Conservation (phyloP, 306 rosid genomes). For the Gastrolobium villosum region DNA sequence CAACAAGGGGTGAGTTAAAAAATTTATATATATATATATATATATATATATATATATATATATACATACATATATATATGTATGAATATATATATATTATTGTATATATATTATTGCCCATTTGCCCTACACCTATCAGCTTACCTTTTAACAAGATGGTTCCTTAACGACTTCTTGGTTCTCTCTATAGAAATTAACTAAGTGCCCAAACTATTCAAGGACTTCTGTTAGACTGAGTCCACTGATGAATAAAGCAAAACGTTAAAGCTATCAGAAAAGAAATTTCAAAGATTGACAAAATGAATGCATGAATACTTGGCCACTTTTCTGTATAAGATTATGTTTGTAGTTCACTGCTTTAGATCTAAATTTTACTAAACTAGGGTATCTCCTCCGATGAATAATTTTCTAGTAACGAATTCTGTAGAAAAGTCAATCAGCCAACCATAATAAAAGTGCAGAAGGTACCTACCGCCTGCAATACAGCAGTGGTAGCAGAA, state of each 20-base stretch:
- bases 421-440: conserved; percentile 34
- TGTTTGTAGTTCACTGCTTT: not conserved
- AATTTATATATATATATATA: too few relatives aligned
- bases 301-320: conserved; percentile 21
- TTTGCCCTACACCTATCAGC: conserved; percentile 1
- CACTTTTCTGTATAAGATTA: conserved; percentile 7
- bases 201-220: conserved; percentile 32
- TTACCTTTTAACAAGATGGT: conserved; percentile 19
- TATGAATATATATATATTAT: too few relatives aligned
- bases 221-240: conserved; percentile 10
- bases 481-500: conserved; percentile 70
- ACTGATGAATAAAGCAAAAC: conserved; percentile 32
- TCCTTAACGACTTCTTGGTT: conserved; percentile 29
- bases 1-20: not conserved
- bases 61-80: too few relatives aligned
- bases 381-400: conserved; percentile 1
- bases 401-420: conserved; percentile 31
- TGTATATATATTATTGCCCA: not conserved
- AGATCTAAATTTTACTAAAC: not conserved
- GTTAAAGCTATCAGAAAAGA: conserved; percentile 30
- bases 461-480: conserved; percentile 78
- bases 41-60: too few relatives aligned
- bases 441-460: conserved; percentile 39
- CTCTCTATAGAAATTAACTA: not conserved
- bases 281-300: conserved; percentile 13